These are phyloP conservation scores for Chrysoporthe puriensis DNA, from an alignment of 2,329 filamentous ascomycete species.

Conservation along the genomic window DNA sequence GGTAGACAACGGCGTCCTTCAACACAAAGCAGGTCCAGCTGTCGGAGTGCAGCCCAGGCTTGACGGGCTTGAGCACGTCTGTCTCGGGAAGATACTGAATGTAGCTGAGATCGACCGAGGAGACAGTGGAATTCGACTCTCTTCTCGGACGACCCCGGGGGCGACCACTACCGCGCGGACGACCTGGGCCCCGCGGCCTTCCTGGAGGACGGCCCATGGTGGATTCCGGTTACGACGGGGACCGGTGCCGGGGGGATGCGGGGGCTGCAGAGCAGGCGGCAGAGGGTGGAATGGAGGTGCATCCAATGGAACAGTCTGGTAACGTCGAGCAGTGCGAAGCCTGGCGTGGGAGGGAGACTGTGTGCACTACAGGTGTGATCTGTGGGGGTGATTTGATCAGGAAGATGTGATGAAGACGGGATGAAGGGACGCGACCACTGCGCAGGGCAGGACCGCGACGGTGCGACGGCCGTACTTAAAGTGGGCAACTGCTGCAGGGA, in stretches of 20 bases:
- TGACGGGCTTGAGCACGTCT: constrained; percentile 41
- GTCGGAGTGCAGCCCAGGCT: constrained; percentile 43
- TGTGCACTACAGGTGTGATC: no score
- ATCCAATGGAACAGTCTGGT: neutral
- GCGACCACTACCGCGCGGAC: constrained; percentile 29
- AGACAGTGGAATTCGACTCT: constrained; percentile 50
- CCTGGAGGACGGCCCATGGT: constrained; percentile 18
- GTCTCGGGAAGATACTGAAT: constrained; percentile 40
- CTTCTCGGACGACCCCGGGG: constrained; percentile 41
- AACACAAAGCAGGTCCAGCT: constrained; percentile 67
- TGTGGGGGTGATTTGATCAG: neutral
- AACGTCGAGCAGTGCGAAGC: no score
- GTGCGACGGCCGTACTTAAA: neutral
- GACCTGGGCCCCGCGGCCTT: constrained; percentile 16
- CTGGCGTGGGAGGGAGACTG: no score
- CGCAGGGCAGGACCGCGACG: neutral
- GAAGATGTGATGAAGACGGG: neutral
- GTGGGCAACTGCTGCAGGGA: neutral
- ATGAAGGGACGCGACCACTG: neutral
- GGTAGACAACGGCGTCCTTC: constrained; percentile 62
- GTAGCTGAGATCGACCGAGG: constrained; percentile 44
- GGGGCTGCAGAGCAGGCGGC: neutral
- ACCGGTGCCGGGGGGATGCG: neutral
- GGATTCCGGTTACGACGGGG: neutral
- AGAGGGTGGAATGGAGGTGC: neutral